Evolutionary conservation across 495 filamentous ascomycete species (phyloP).

Genomic region (Aspergillus heteromorphus): DNA sequence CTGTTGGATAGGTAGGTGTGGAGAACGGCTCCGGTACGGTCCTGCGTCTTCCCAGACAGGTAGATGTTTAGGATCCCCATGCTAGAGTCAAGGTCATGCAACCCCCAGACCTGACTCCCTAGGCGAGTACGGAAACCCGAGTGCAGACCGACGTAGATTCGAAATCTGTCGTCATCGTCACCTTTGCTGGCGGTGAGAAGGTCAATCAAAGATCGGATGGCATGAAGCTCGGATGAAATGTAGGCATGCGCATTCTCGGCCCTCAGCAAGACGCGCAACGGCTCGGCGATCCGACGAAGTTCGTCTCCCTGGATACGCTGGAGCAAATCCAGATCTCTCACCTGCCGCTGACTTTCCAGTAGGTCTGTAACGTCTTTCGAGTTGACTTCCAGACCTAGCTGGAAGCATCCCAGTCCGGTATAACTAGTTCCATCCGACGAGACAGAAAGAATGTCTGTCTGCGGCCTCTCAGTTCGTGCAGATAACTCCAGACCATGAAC

Average conservation of each 20-base stretch:
- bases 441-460: slow-evolving; percentile 10
- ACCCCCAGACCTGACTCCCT: slow-evolving; percentile 12
- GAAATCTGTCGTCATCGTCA: slow-evolving; percentile 6
- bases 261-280: slow-evolving; percentile 2
- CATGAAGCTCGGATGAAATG: background rate
- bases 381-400: slow-evolving; percentile 15
- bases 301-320: slow-evolving; percentile 8
- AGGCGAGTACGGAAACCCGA: slow-evolving; percentile 15
- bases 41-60: slow-evolving; percentile 8
- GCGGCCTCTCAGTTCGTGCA: background rate
- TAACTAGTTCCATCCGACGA: slow-evolving; percentile 11
- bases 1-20: slow-evolving; percentile 43
- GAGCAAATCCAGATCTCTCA: slow-evolving; percentile 10
- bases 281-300: slow-evolving; percentile 3
- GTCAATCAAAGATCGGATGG: slow-evolving; percentile 4
- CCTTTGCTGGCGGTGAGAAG: slow-evolving; percentile 7
- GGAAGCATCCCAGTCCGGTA: slow-evolving; percentile 15
- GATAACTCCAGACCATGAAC: slow-evolving; percentile 12
- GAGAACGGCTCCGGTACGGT: slow-evolving; percentile 7
- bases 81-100: slow-evolving; percentile 7
- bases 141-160: slow-evolving; percentile 13
- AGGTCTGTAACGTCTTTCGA: slow-evolving; percentile 11
- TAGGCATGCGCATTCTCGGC: background rate
- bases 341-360: slow-evolving; percentile 11
- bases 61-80: slow-evolving; percentile 9